A percentile compares a stretch with the other conserved stretches of the same genome.
Conservation (phyloP, 2,329 filamentous ascomycete species). For the Scortechinia acanthostroma region DNA sequence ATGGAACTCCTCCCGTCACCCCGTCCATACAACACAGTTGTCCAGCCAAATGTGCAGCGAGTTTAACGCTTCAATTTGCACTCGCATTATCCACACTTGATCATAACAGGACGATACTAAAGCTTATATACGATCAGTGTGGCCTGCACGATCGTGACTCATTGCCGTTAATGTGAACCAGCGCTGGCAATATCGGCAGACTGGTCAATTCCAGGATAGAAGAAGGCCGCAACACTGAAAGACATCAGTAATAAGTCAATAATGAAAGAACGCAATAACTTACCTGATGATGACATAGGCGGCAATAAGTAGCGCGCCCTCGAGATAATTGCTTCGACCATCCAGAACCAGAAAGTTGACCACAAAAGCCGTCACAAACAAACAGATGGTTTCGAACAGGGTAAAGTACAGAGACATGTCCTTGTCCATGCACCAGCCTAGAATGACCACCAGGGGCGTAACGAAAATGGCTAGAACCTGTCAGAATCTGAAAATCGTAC, state of each 20-base stretch:
- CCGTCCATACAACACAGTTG: too few relatives aligned
- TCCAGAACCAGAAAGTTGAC: conserved; percentile 84
- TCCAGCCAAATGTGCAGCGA: too few relatives aligned
- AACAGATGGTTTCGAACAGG: conserved; percentile 78
- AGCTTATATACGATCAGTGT: too few relatives aligned
- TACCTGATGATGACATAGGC: conserved; percentile 60
- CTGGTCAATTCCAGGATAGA: conserved; percentile 46
- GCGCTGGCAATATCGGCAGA: conserved; percentile 21
- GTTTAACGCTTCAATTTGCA: too few relatives aligned
- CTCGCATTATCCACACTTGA: too few relatives aligned
- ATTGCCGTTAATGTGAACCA: too few relatives aligned
- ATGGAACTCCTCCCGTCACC: too few relatives aligned
- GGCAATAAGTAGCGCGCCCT: conserved; percentile 64
- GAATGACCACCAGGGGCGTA: conserved; percentile 62
- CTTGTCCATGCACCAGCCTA: conserved; percentile 63
- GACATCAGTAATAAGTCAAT: not conserved
- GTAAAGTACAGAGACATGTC: conserved; percentile 81
- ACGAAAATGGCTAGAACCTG: conserved; percentile 45
- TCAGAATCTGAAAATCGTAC: conserved; percentile 3
- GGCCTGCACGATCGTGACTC: too few relatives aligned
- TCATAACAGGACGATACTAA: too few relatives aligned
- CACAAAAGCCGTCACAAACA: conserved; percentile 78
- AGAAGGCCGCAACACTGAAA: conserved; percentile 50
- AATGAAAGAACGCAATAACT: not conserved
- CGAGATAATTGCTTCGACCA: conserved; percentile 79